Evolutionary conservation across 257 asterid species (phyloP), one percentile per base, ranked within the genome.

Genomic region (Echites panduratus): DNA sequence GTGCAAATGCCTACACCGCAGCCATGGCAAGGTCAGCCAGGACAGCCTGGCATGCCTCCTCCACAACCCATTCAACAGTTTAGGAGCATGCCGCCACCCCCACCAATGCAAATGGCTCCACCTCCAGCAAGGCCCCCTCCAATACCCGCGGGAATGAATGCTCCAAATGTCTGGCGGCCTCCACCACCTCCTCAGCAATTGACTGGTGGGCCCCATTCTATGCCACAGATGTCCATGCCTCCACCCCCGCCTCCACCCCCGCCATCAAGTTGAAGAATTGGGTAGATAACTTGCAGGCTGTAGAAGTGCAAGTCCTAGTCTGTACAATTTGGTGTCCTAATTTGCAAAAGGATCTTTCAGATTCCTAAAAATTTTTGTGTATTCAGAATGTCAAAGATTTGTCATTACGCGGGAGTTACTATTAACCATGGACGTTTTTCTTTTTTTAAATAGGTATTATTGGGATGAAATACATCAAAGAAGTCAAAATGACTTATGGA

Each of bases 121-220:
- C 78, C 72, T 45, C 71, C 84, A 5, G 47, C 70, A 5, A 84
- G 96, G 84, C 96, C 96, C 19, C 98, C 93, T 20, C 97, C 96
- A 5, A 87, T 90, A 40, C 95, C 97, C 41, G 73, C 83, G 1
- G 95, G 93, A 75, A 78, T 90, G 80, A 82, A 13, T 70, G 84
- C 88, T 38, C 96, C 91, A 19, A 85, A 87, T 49, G 80, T 79
- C 20, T 89, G 97, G 96, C 82, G 94, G 78, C 92, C 90, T 13
- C 96, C 94, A 2, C 97, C 97, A 0, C 95, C 96, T 0, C 97
- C 95, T 26, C 97, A 89, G 84, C 95, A 88, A 75, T 82, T 84
- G 22, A 47, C 67, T 5, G 95, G 90, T 32, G 90, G 86, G 24
- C 82, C 67, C 66, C 85, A 67, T 41, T 45, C 71, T 29, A 67